A percentile compares a stretch with the other conserved stretches of the same genome.
Evolutionary conservation across 1,284 basidiomycete species (phyloP).

Genomic region (Melampsora americana): DNA sequence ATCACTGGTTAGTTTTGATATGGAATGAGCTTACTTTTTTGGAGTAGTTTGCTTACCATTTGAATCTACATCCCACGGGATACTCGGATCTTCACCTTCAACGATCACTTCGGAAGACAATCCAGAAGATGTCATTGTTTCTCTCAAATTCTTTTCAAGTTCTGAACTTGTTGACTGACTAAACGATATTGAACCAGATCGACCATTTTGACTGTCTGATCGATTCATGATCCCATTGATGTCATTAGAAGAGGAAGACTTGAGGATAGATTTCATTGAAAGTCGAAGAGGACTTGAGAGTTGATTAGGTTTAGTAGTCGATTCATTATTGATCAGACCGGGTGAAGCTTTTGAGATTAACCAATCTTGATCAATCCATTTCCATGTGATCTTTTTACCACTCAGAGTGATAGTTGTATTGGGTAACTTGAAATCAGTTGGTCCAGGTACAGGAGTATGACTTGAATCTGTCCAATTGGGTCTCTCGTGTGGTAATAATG

Average conservation of each 20-base stretch:
- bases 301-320: no score
- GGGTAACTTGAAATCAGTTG: slow-evolving; percentile 52
- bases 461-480: slow-evolving; percentile 51
- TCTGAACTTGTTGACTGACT: no score
- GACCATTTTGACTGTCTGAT: no score
- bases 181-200: no score
- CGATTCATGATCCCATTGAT: no score
- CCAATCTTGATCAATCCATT: slow-evolving; percentile 54
- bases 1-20: not conserved
- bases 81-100: not conserved
- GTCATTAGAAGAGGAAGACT: no score
- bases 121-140: not conserved
- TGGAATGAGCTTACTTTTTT: not conserved
- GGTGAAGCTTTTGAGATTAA: slow-evolving; percentile 49
- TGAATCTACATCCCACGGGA: slow-evolving; percentile 50
- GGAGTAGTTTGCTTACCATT: slow-evolving; percentile 46
- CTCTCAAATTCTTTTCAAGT: no score
- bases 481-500: slow-evolving; percentile 53
- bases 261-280: no score
- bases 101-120: not conserved
- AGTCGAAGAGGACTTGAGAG: no score
- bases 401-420: slow-evolving; percentile 48
- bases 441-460: slow-evolving; percentile 52
- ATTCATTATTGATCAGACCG: not conserved
- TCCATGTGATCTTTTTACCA: slow-evolving; percentile 51